These are phyloP conservation scores for Murraya paniculata DNA, from an alignment of 345 rosid genomes.

Conservation along the genomic window DNA sequence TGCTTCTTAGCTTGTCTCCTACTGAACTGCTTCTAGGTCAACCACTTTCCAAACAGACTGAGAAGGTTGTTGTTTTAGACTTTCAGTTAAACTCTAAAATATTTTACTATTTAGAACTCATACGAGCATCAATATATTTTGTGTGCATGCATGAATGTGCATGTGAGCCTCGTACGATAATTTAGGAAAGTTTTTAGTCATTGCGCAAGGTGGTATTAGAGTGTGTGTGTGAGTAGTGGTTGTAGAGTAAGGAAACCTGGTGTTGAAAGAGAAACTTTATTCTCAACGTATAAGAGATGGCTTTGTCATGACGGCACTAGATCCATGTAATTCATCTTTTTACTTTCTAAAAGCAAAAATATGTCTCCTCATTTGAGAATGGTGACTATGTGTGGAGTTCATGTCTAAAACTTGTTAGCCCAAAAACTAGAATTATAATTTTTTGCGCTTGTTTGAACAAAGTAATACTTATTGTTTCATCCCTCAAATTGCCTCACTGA, in stretches of 20 bases:
- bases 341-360: neutral
- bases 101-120: neutral
- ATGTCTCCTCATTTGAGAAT: neutral
- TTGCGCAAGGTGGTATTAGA: neutral
- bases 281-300: neutral
- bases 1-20: conserved; percentile 76
- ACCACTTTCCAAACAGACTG: conserved; percentile 70
- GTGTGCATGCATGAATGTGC: neutral
- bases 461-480: neutral
- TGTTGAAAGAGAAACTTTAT: neutral
- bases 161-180: neutral
- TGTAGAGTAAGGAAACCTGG: neutral
- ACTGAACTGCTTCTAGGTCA: conserved; percentile 77
- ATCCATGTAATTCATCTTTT: neutral
- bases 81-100: neutral
- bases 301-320: neutral
- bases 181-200: neutral
- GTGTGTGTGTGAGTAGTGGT: neutral
- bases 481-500: conserved; percentile 17
- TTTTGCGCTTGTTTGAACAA: neutral
- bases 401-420: neutral
- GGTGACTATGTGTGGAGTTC: neutral
- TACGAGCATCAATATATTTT: neutral
- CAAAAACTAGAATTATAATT: neutral
- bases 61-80: conserved; percentile 54